Evolutionary conservation across 179 eudicot species (phyloP), one percentile per base, ranked within the genome.

Genomic region (Beta lomatogona): DNA sequence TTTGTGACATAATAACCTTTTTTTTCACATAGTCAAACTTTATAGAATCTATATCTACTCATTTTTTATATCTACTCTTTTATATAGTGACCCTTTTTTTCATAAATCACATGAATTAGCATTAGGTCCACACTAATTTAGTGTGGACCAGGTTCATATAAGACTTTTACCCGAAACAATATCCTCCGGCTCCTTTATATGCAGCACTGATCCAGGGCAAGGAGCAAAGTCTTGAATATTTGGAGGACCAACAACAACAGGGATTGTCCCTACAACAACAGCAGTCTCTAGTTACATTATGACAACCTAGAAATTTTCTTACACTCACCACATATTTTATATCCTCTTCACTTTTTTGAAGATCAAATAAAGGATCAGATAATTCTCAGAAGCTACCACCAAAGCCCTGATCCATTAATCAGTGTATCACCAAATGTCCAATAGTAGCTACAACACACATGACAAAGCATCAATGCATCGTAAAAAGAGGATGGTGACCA

Each of bases 201-300:
- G 96, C 73, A 95, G 88, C 78, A 95, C 46, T 53, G 94, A 88
- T 82, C 86, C 88, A 52, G 87, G 91, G 82, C 89, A 85, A 81
- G 98, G 99, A 84, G 98, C 92, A 87, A 94, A 94, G 63, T 96
- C 97, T 85, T 89, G 91, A 82, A 95, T 94, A 86, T 95, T 95
- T 79, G 98, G 98, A 71, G 99, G 92, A 80, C 99, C 99, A 82
- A 96, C 92, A 22, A 94, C 98, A 85, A 96, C 90, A 72, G 99
- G 99, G 80, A 96, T 78, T 75, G 92, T 82, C 70, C 99, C 99
- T 96, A 82, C 54, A 77, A 16, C 75, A 77, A 46, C 22, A 73
- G 73, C 66, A 64, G 19, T 61, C 68, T 45, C 75, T 44, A 52
- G 16, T 68, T 31, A 71, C 60, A 59, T 54, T 59, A 73, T 16